Percentiles rank a stretch among this genome's conserved stretches.
phyloP scores from a whole-genome alignment of 805 yeast species.

The Zygoascus tannicola region DNA sequence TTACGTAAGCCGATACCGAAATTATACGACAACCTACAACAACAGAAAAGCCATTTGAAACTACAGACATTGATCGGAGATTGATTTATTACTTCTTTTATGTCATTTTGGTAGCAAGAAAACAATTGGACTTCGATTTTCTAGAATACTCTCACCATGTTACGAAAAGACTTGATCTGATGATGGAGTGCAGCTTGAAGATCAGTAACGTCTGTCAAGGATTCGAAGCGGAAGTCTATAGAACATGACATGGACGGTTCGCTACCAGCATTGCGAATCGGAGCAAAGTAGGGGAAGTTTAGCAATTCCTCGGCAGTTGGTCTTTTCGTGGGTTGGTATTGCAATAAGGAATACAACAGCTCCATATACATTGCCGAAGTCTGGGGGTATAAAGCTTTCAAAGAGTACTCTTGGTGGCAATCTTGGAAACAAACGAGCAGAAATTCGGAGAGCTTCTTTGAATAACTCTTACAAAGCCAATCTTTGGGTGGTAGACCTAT shows the following conservation, averaged over 20 bases:
- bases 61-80: too few species aligned
- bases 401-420: neutral
- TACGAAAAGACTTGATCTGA: neutral
- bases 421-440: neutral
- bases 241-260: slow-evolving; percentile 38
- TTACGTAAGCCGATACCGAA: too few species aligned
- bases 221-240: slow-evolving; percentile 65
- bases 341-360: slow-evolving; percentile 45
- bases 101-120: neutral
- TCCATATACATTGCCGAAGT: slow-evolving; percentile 43
- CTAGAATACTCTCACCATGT: neutral
- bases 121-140: too few species aligned
- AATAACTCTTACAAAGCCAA: neutral
- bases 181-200: slow-evolving; percentile 1
- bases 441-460: neutral
- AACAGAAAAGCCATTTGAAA: too few species aligned
- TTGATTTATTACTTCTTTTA: neutral
- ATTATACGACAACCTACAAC: too few species aligned
- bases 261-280: slow-evolving; percentile 44
- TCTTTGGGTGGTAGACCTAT: slow-evolving; percentile 57
- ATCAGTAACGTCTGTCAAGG: neutral
- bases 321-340: slow-evolving; percentile 56
- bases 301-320: slow-evolving; percentile 48
- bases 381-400: slow-evolving; percentile 45
- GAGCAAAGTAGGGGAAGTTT: slow-evolving; percentile 44